Percentiles rank a stretch among this genome's conserved stretches.
These are phyloP conservation scores for Monilinia fructigena DNA, from an alignment of 2,329 filamentous ascomycete species.

Conservation along the genomic window DNA sequence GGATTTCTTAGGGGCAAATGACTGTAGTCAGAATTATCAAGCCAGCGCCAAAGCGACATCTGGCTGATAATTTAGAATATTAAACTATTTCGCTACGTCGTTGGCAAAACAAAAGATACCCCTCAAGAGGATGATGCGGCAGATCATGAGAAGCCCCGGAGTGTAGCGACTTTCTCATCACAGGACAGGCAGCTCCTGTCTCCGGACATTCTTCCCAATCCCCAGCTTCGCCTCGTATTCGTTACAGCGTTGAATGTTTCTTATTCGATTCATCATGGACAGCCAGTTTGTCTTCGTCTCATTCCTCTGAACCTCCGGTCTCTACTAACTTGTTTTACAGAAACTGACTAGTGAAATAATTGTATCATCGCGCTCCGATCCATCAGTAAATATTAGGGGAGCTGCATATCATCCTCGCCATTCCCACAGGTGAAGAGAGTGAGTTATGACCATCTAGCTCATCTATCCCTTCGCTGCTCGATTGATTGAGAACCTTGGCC, in stretches of 20 bases:
- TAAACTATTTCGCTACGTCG: constrained; percentile 22
- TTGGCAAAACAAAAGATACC: constrained; percentile 10
- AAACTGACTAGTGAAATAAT: too few relatives aligned
- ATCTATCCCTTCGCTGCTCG: too few relatives aligned
- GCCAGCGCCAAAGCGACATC: neutral
- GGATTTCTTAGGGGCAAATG: neutral
- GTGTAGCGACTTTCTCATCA: constrained; percentile 24
- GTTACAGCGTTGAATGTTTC: constrained; percentile 16
- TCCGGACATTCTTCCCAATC: neutral
- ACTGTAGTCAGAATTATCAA: neutral
- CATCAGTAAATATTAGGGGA: too few relatives aligned
- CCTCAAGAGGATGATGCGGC: constrained; percentile 17
- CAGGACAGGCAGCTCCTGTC: constrained; percentile 11
- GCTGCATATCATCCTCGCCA: too few relatives aligned
- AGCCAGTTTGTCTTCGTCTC: too few relatives aligned
- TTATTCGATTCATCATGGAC: neutral
- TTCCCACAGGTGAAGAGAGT: too few relatives aligned
- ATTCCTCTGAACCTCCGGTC: too few relatives aligned
- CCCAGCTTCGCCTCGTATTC: constrained; percentile 1
- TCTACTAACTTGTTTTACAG: too few relatives aligned
- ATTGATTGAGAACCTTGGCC: too few relatives aligned
- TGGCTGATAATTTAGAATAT: constrained; percentile 8
- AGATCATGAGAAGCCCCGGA: constrained; percentile 14
- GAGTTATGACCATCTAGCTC: too few relatives aligned
- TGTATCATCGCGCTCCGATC: too few relatives aligned